Evolutionary conservation across 345 rosid genomes (phyloP).

Genomic region (Hevea brasiliensis): DNA sequence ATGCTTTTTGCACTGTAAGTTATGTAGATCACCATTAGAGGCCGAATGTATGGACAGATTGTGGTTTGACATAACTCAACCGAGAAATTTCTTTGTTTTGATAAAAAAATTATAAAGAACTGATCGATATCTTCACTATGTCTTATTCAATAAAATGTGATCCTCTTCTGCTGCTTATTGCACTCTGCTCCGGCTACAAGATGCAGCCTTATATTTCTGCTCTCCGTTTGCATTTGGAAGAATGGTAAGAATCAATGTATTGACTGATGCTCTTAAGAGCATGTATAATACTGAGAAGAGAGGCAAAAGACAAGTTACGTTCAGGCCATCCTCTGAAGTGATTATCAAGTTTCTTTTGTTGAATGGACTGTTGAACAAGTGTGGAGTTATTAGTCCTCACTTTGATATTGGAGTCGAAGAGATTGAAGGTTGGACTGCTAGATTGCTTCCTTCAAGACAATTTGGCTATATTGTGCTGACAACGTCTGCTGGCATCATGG

Average conservation of each 20-base stretch:
- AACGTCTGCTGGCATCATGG: slow-evolving; percentile 87
- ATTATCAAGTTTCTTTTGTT: slow-evolving; percentile 72
- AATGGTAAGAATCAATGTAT: slow-evolving; percentile 77
- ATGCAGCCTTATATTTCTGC: too few relatives aligned
- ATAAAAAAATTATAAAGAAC: too few relatives aligned
- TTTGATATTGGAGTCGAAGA: slow-evolving; percentile 80
- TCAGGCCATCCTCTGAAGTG: slow-evolving; percentile 81
- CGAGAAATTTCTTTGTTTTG: too few relatives aligned
- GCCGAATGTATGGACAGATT: too few relatives aligned
- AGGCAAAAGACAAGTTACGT: slow-evolving; percentile 81
- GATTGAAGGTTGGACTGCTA: slow-evolving; percentile 84
- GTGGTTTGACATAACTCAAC: too few relatives aligned
- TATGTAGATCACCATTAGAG: too few relatives aligned
- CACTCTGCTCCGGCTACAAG: too few relatives aligned
- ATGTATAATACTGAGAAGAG: slow-evolving; percentile 83
- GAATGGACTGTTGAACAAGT: slow-evolving; percentile 74
- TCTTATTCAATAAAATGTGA: too few relatives aligned
- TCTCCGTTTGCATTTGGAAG: slow-evolving; percentile 12
- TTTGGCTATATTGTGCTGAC: slow-evolving; percentile 81
- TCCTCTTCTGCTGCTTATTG: too few relatives aligned
- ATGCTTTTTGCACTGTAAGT: too few relatives aligned
- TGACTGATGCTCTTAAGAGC: slow-evolving; percentile 84
- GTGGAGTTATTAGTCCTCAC: slow-evolving; percentile 85
- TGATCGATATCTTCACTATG: too few relatives aligned
- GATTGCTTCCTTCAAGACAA: slow-evolving; percentile 86